These are phyloP conservation scores for Martensiomyces pterosporus DNA, from an alignment of 192 early-diverging fungal species.

Conservation along the genomic window DNA sequence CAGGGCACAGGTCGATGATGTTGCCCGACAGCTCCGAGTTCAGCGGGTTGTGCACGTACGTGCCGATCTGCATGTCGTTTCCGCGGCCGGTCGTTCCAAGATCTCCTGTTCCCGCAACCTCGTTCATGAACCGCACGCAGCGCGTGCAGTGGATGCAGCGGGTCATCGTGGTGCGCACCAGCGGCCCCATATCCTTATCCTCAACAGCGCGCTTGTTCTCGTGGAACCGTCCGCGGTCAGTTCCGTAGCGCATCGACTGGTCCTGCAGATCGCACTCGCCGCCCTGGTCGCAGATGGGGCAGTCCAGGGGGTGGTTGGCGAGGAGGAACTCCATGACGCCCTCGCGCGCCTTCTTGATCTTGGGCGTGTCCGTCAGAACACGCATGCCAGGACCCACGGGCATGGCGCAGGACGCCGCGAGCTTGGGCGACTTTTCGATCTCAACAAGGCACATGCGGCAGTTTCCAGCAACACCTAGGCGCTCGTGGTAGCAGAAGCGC, in stretches of 20 bases:
- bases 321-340: slow-evolving; percentile 92
- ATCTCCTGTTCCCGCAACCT: slow-evolving; percentile 93
- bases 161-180: slow-evolving; percentile 95
- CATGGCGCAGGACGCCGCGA: slow-evolving; percentile 95
- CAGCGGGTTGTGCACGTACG: slow-evolving; percentile 86
- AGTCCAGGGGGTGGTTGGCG: slow-evolving; percentile 97
- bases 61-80: slow-evolving; percentile 98
- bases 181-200: slow-evolving; percentile 95
- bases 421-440: slow-evolving; percentile 93
- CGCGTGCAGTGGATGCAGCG: slow-evolving; percentile 99
- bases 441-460: slow-evolving; percentile 99
- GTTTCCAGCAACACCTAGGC: slow-evolving; percentile 95
- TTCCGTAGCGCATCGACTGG: slow-evolving; percentile 93
- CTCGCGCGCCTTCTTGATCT: slow-evolving; percentile 96
- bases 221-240: slow-evolving; percentile 84
- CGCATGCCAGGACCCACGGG: slow-evolving; percentile 97
- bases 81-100: slow-evolving; percentile 94
- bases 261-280: slow-evolving; percentile 99
- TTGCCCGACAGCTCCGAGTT: slow-evolving; percentile 95
- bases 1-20: slow-evolving; percentile 96
- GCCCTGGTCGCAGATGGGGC: slow-evolving; percentile 98
- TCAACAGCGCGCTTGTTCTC: slow-evolving; percentile 96
- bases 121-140: slow-evolving; percentile 97
- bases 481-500: slow-evolving; percentile 80
- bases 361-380: slow-evolving; percentile 88